These are phyloP conservation scores for Thymus mandschuricus DNA, from an alignment of 257 asterid species.

Conservation along the genomic window DNA sequence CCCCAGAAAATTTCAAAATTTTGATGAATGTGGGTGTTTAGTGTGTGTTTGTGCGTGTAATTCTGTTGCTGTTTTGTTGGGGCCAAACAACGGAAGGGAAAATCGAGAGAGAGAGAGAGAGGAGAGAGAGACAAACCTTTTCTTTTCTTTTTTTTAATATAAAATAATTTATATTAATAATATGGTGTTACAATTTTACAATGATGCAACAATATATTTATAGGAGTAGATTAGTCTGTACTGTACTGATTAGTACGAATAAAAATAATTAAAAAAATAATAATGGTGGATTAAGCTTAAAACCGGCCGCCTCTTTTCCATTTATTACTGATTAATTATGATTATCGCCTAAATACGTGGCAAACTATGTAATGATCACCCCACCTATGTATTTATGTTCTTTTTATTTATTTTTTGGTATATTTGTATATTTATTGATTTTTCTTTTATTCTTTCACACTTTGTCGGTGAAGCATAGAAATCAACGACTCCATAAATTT, in stretches of 20 bases:
- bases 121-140: no score
- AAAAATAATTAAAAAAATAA: no score
- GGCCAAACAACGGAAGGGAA: slow-evolving; percentile 18
- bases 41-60: slow-evolving; percentile 37
- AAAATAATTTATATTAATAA: no score
- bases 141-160: no score
- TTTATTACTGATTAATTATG: slow-evolving; percentile 13
- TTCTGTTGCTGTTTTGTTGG: slow-evolving; percentile 39
- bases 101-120: slow-evolving; percentile 16
- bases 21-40: slow-evolving; percentile 28
- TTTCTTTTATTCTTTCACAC: background rate
- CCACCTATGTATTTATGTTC: background rate
- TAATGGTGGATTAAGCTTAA: background rate
- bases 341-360: slow-evolving; percentile 30
- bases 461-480: background rate
- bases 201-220: no score
- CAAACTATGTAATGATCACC: slow-evolving; percentile 26
- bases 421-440: no score
- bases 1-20: slow-evolving; percentile 27
- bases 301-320: slow-evolving; percentile 26
- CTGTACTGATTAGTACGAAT: no score
- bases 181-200: no score
- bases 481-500: no score
- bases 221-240: background rate
- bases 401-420: background rate